A percentile compares a stretch with the other conserved stretches of the same genome.
These are phyloP conservation scores for Fraxinus quadrangulata DNA, from an alignment of 257 asterid species.

Conservation along the genomic window DNA sequence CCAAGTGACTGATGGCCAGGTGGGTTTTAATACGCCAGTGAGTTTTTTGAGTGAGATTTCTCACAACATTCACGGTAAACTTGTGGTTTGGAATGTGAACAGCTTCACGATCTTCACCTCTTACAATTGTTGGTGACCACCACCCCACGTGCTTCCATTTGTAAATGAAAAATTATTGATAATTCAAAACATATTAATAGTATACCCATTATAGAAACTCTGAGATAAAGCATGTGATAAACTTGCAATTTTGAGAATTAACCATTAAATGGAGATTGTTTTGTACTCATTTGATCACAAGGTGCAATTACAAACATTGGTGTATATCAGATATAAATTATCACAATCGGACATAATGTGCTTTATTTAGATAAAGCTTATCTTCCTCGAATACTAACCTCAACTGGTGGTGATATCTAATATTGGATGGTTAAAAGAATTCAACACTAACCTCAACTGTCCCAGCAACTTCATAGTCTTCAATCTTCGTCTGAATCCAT, in stretches of 20 bases:
- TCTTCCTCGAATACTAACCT: background rate
- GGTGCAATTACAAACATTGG: background rate
- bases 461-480: slow-evolving; percentile 97
- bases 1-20: slow-evolving; percentile 84
- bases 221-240: background rate
- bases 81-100: slow-evolving; percentile 96
- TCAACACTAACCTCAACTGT: slow-evolving; percentile 81
- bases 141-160: slow-evolving; percentile 81
- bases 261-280: background rate
- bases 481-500: slow-evolving; percentile 96
- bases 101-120: slow-evolving; percentile 99
- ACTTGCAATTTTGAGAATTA: slow-evolving; percentile 7
- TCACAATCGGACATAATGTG: background rate
- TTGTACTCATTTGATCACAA: slow-evolving; percentile 16
- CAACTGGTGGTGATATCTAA: background rate
- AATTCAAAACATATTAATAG: slow-evolving; percentile 1
- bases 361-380: background rate
- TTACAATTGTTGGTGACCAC: slow-evolving; percentile 94
- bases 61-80: slow-evolving; percentile 84
- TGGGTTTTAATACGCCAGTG: slow-evolving; percentile 97
- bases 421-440: slow-evolving; percentile 17
- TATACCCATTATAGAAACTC: background rate
- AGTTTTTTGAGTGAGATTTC: slow-evolving; percentile 84
- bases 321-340: background rate
- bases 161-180: slow-evolving; percentile 23